phyloP scores from a whole-genome alignment of 352 stramenopile genomes.

The Elongisporangium prolatum region DNA sequence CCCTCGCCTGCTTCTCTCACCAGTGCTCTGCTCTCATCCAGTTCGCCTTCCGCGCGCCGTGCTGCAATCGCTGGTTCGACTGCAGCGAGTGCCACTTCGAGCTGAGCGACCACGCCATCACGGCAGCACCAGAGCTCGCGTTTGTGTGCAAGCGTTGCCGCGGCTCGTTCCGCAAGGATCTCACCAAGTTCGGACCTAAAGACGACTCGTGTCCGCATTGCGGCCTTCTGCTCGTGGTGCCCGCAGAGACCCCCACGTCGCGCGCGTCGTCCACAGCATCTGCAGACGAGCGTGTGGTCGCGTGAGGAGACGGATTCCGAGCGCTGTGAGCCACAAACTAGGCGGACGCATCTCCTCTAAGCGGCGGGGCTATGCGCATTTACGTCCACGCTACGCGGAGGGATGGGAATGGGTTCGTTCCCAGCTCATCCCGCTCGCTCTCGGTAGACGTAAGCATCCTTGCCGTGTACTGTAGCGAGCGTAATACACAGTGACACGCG shows the following conservation, averaged over 20 bases:
- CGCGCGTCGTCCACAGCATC: constrained; percentile 3
- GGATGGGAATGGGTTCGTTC: no score
- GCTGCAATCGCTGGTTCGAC: constrained; percentile 76
- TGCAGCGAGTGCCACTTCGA: constrained; percentile 76
- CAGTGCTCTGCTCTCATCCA: constrained; percentile 8
- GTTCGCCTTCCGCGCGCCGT: constrained; percentile 62
- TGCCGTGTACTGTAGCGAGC: background rate
- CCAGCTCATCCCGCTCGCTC: no score
- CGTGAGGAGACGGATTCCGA: background rate
- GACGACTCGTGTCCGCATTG: constrained; percentile 69
- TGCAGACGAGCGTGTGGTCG: background rate
- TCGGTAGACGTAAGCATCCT: background rate
- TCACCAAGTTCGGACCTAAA: constrained; percentile 39
- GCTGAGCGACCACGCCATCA: constrained; percentile 41
- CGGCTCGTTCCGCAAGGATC: constrained; percentile 59
- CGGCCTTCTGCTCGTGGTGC: constrained; percentile 33
- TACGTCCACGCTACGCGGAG: no score
- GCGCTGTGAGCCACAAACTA: no score
- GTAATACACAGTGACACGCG: background rate
- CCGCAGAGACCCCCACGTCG: constrained; percentile 6
- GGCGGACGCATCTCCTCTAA: no score
- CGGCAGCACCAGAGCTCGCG: constrained; percentile 31
- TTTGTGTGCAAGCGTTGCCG: constrained; percentile 69
- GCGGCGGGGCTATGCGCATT: no score
- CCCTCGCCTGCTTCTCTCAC: background rate